phyloP scores from a whole-genome alignment of 2,329 filamentous ascomycete genomes.

The Incumbomyces lentus region DNA sequence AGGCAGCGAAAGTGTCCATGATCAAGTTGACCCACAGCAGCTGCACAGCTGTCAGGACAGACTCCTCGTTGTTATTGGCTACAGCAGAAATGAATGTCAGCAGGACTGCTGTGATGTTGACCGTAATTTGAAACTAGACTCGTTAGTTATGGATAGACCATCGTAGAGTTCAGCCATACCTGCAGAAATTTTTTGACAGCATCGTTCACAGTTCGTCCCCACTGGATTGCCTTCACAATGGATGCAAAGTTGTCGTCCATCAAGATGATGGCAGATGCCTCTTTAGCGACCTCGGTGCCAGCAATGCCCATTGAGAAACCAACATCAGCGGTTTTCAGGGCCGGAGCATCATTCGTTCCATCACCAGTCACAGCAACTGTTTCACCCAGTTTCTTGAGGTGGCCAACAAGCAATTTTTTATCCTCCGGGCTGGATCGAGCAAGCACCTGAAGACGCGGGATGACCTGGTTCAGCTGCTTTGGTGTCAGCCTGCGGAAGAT shows the following conservation, averaged over 20 bases:
- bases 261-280: conserved; percentile 73
- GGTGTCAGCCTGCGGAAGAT: conserved; percentile 63
- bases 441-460: conserved; percentile 60
- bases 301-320: conserved; percentile 81
- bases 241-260: conserved; percentile 84
- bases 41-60: conserved; percentile 53
- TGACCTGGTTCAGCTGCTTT: conserved; percentile 54
- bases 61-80: conserved; percentile 41
- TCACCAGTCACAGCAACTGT: conserved; percentile 76
- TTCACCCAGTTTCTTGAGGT: conserved; percentile 61
- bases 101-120: conserved; percentile 55
- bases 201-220: conserved; percentile 69
- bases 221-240: conserved; percentile 74
- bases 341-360: conserved; percentile 74
- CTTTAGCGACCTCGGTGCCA: conserved; percentile 74
- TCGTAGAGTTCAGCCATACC: conserved; percentile 36
- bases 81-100: conserved; percentile 54
- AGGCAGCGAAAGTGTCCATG: conserved; percentile 55
- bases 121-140: conserved; percentile 46
- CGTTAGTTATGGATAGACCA: conserved; percentile 47
- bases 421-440: conserved; percentile 67
- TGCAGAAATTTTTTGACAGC: conserved; percentile 64
- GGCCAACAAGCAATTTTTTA: conserved; percentile 62
- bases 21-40: conserved; percentile 58
- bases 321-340: conserved; percentile 72